phyloP scores from a whole-genome alignment of 164 flowering plant genomes.

The Dillenia suffruticosa region DNA sequence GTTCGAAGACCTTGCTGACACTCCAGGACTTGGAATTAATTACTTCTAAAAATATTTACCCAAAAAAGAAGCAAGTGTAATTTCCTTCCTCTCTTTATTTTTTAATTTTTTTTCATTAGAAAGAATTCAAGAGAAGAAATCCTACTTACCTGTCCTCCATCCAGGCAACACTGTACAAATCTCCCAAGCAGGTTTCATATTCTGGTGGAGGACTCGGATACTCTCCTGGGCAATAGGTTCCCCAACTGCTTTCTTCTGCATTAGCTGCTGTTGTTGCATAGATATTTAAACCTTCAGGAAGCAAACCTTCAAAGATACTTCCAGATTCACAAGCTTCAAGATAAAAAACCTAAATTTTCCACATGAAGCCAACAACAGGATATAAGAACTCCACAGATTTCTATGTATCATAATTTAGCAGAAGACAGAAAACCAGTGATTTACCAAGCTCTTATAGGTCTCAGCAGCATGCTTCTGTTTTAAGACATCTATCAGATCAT shows the following conservation, averaged over 20 bases:
- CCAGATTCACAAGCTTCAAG: slow-evolving; percentile 97
- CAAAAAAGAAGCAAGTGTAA: too few relatives aligned
- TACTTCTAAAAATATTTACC: too few relatives aligned
- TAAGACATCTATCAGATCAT: slow-evolving; percentile 41
- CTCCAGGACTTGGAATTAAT: background rate
- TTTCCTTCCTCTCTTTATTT: too few relatives aligned
- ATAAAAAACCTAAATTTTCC: slow-evolving; percentile 61
- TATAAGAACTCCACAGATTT: too few relatives aligned
- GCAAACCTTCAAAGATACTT: slow-evolving; percentile 93
- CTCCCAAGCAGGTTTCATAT: slow-evolving; percentile 87
- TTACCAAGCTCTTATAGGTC: slow-evolving; percentile 64
- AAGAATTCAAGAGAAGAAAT: background rate
- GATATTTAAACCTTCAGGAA: slow-evolving; percentile 69
- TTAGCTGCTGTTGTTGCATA: slow-evolving; percentile 91
- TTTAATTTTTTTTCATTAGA: too few relatives aligned
- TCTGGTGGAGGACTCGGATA: slow-evolving; percentile 67
- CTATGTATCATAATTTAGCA: too few relatives aligned
- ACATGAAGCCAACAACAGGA: too few relatives aligned
- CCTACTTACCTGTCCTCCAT: slow-evolving; percentile 79
- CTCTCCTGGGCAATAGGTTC: slow-evolving; percentile 83
- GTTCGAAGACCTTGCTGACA: too few relatives aligned
- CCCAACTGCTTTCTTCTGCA: slow-evolving; percentile 90
- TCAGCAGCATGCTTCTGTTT: slow-evolving; percentile 61
- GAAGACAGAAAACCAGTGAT: background rate
- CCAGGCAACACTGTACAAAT: slow-evolving; percentile 90